A percentile compares a stretch with the other conserved stretches of the same genome.
phyloP scores from a whole-genome alignment of 495 filamentous ascomycete genomes.

The Friedmanniomyces endolithicus region DNA sequence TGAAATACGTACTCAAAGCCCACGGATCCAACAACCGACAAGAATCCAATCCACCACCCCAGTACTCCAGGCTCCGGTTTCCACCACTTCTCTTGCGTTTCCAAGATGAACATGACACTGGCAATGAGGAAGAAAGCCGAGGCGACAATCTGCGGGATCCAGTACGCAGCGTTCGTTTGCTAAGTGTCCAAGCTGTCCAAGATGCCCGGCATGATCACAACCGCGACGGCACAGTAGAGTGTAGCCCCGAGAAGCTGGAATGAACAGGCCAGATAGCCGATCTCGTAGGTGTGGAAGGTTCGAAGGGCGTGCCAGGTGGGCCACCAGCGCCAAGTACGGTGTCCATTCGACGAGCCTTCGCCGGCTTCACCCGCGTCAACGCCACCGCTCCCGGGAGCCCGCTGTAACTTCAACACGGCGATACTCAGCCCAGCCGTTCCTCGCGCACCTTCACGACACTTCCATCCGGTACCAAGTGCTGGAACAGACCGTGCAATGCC shows the following conservation, averaged over 20 bases:
- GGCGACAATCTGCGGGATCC: slow-evolving; percentile 18
- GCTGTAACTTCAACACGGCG: neutral
- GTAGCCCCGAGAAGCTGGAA: slow-evolving; percentile 17
- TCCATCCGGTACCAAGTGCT: slow-evolving; percentile 4
- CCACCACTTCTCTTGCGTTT: slow-evolving; percentile 19
- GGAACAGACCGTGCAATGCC: slow-evolving; percentile 13
- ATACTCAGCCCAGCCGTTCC: neutral
- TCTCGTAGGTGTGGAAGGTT: slow-evolving; percentile 16
- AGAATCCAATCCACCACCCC: slow-evolving; percentile 19
- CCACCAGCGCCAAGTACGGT: slow-evolving; percentile 18
- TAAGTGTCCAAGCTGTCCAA: neutral
- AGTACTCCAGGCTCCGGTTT: slow-evolving; percentile 5
- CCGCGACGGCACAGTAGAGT: slow-evolving; percentile 3
- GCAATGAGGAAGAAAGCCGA: slow-evolving; percentile 13
- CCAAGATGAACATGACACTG: slow-evolving; percentile 11
- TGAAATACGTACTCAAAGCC: slow-evolving; percentile 15
- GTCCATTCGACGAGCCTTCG: slow-evolving; percentile 7
- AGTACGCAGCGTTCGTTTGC: slow-evolving; percentile 14
- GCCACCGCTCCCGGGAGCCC: slow-evolving; percentile 11
- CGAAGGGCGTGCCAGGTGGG: slow-evolving; percentile 18
- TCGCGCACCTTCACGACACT: slow-evolving; percentile 2
- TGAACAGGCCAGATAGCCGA: slow-evolving; percentile 14
- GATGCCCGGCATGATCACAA: slow-evolving; percentile 18
- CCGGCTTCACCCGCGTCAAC: slow-evolving; percentile 11
- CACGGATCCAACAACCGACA: slow-evolving; percentile 12